Base-by-base conservation (phyloP, 208 protist species). In the Porcisia hertigi region DNA sequence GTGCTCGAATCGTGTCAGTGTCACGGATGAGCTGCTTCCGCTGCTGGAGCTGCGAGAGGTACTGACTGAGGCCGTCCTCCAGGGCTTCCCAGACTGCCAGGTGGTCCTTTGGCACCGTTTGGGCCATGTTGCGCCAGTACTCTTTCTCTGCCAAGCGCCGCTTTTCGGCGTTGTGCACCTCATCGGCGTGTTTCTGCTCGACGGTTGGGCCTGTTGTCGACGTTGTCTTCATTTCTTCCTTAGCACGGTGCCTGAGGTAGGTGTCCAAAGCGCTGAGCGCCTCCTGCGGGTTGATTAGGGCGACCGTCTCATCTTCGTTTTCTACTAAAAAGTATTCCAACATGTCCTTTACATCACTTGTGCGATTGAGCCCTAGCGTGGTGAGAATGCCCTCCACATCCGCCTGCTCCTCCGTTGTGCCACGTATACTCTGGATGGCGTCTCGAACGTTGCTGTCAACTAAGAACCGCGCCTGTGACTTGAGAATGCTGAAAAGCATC, bases 351-450 rank as follows among this genome's bases (percentile, higher is more conserved):
- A 98, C 84, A 64, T 98, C 95, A 30, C 88, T 87, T 30, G 87
- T 92, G 49, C 83, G 92, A 57, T 96, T 77, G 25, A 99, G 87
- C 36, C 89, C 84, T 66, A 98, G 87, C n/a, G 94, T 92, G 30
- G 97, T 93, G n/a, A 98, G 79, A 73, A 99, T 98, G 53, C 92
- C 87, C 66, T 99, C 96, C 6, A 98, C 83, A 54, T 90, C 82
- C 0, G 96, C 86, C 66, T 96, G 86, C 75, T 96, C 94, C 43
- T 93, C 84, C n/a, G 96, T 87, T 3, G 91, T 89, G n/a, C 87
- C 85, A 36, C 89, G 65, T 14, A 98, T 76, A 45, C 77, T 47
- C 60, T 81, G 71, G 45, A 98, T 92, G 25, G 95, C 87, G 53
- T 84, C 75, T 20, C 78, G 74, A 59, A 98, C 90, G 74, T 92